Percentiles rank a stretch among this genome's conserved stretches.
Evolutionary conservation across 805 yeast species (phyloP).

Genomic region (Starmerella sp.): DNA sequence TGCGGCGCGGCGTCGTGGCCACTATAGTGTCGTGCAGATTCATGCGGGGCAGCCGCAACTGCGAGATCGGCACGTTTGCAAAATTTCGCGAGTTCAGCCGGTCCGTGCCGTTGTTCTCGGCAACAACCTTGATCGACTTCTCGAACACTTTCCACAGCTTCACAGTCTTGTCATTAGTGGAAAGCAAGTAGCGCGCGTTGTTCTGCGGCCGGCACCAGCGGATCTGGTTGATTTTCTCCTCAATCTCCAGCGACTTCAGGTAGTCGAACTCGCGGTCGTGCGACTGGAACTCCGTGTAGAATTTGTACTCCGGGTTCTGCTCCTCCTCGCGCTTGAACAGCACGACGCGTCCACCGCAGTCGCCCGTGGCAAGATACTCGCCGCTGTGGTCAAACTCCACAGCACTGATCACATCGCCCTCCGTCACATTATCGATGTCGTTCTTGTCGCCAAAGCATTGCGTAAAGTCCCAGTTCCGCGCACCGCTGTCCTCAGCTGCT

Average conservation of each 20-base stretch:
- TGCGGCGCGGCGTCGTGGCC: conserved; percentile 85
- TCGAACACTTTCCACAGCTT: conserved; percentile 95
- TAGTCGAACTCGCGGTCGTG: conserved; percentile 99
- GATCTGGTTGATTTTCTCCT: conserved; percentile 94
- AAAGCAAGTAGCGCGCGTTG: conserved; percentile 77
- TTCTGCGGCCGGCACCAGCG: conserved; percentile 88
- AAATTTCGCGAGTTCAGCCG: conserved; percentile 24
- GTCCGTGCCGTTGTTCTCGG: conserved; percentile 74
- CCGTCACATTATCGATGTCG: conserved; percentile 88
- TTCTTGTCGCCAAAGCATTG: conserved; percentile 99
- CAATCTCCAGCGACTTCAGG: conserved; percentile 88
- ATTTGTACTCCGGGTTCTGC: conserved; percentile 56
- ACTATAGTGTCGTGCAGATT: conserved; percentile 91
- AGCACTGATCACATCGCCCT: conserved; percentile 92
- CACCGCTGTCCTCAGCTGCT: conserved; percentile 24
- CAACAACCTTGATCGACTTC: conserved; percentile 79
- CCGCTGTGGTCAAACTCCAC: conserved; percentile 95
- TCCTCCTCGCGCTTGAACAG: conserved; percentile 75
- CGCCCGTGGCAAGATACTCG: conserved; percentile 94
- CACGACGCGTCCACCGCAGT: conserved; percentile 96
- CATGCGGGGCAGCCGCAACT: conserved; percentile 70
- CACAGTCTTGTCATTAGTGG: conserved; percentile 96
- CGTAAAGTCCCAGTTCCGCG: conserved; percentile 66
- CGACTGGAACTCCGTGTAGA: conserved; percentile 92
- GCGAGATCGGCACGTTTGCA: conserved; percentile 24